phyloP scores from a whole-genome alignment of 2,329 filamentous ascomycete species.

The Botrytis byssoidea region DNA sequence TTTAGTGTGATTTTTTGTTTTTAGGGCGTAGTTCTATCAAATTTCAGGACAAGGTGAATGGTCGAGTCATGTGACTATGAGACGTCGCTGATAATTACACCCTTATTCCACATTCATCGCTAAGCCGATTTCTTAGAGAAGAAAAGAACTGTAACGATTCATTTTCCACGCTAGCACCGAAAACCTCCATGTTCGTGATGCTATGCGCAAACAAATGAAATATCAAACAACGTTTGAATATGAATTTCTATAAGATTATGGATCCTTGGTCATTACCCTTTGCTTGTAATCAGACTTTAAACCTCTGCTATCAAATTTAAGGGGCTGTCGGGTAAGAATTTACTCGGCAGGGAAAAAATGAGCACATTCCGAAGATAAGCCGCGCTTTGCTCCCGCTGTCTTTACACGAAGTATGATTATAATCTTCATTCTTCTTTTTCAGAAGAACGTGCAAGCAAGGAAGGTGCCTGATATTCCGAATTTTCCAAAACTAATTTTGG shows the following conservation, averaged over 20 bases:
- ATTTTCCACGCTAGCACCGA: not conserved
- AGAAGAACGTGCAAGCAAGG: not conserved
- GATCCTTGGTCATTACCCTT: not conserved
- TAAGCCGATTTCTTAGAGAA: not conserved
- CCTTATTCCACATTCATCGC: not conserved
- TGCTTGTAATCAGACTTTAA: not conserved
- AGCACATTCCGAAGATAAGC: not conserved
- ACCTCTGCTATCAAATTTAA: not conserved
- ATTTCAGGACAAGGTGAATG: too few relatives aligned
- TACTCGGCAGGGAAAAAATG: not conserved
- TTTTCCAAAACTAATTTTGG: not conserved
- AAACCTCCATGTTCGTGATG: not conserved
- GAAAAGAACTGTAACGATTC: too few relatives aligned
- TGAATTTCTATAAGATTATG: not conserved
- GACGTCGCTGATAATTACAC: not conserved
- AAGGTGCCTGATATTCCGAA: not conserved
- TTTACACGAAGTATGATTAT: not conserved
- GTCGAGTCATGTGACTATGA: too few relatives aligned
- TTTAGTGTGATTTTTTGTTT: too few relatives aligned
- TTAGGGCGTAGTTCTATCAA: too few relatives aligned
- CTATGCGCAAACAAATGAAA: not conserved
- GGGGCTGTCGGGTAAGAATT: not conserved
- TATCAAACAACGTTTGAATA: not conserved
- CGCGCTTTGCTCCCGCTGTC: not conserved
- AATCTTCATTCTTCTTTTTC: not conserved